phyloP scores from a whole-genome alignment of 345 rosid species.

The Atalantia buxifolia region DNA sequence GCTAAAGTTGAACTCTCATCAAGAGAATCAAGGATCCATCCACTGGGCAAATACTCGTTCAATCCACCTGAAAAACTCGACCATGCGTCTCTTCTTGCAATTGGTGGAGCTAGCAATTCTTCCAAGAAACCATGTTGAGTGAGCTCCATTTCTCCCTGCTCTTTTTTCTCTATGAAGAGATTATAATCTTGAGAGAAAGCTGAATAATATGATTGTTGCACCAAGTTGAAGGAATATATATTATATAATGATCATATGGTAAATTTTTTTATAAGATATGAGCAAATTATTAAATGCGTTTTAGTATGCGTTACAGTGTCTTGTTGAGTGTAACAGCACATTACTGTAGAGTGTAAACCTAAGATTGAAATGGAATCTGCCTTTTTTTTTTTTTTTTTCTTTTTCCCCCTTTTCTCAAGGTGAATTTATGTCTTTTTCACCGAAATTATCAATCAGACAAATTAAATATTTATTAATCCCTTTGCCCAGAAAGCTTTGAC shows the following conservation, averaged over 20 bases:
- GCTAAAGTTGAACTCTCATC: slow-evolving; percentile 30
- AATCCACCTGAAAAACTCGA: slow-evolving; percentile 25
- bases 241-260: neutral
- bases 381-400: slow-evolving; percentile 6
- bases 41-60: slow-evolving; percentile 37
- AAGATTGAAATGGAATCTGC: slow-evolving; percentile 40
- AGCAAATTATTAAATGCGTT: neutral
- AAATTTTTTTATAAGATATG: neutral
- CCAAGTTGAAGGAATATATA: slow-evolving; percentile 19
- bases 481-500: slow-evolving; percentile 33
- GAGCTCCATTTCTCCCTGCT: slow-evolving; percentile 56
- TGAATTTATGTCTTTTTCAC: slow-evolving; percentile 40
- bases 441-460: slow-evolving; percentile 40
- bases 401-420: slow-evolving; percentile 16
- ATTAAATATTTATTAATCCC: slow-evolving; percentile 22
- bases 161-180: neutral
- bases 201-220: slow-evolving; percentile 17
- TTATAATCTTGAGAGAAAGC: slow-evolving; percentile 15
- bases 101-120: slow-evolving; percentile 52
- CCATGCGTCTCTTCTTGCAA: slow-evolving; percentile 39
- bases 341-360: neutral
- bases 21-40: slow-evolving; percentile 53
- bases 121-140: slow-evolving; percentile 63
- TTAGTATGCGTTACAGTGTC: neutral
- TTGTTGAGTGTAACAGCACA: slow-evolving; percentile 3